These are phyloP conservation scores for Hypomyces rosellus DNA, from an alignment of 2,329 filamentous ascomycete species.

Conservation along the genomic window DNA sequence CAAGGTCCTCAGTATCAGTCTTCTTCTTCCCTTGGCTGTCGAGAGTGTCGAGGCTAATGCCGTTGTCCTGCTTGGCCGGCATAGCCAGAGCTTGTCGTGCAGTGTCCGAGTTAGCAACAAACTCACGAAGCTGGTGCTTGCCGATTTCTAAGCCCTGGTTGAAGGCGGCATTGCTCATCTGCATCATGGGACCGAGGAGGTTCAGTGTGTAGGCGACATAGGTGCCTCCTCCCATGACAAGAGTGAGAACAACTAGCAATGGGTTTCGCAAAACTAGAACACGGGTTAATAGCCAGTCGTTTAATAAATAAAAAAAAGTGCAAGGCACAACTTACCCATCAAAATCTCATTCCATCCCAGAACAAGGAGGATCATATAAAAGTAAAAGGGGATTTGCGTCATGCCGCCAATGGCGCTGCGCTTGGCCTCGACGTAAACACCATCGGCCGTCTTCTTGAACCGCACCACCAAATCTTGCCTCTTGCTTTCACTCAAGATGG, in stretches of 20 bases:
- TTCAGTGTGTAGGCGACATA: constrained; percentile 94
- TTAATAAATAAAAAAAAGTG: not conserved
- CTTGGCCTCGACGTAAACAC: constrained; percentile 97
- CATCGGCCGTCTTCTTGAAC: constrained; percentile 98
- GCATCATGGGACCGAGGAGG: constrained; percentile 89
- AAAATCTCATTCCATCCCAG: constrained; percentile 99
- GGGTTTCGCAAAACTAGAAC: constrained; percentile 81
- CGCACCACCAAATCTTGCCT: constrained; percentile 84
- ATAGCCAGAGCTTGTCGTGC: constrained; percentile 79
- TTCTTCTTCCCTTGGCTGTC: constrained; percentile 53
- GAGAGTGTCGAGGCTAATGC: constrained; percentile 54
- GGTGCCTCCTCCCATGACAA: constrained; percentile 66
- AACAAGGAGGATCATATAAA: constrained; percentile 81
- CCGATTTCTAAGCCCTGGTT: constrained; percentile 83
- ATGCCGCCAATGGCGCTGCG: constrained; percentile 92
- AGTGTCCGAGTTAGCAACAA: constrained; percentile 80
- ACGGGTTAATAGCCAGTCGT: not conserved
- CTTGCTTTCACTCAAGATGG: constrained; percentile 83
- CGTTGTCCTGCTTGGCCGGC: constrained; percentile 43
- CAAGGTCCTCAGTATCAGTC: constrained; percentile 47
- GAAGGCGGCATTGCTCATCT: constrained; percentile 87
- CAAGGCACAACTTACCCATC: constrained; percentile 58
- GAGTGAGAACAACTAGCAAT: constrained; percentile 81
- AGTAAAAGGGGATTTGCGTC: constrained; percentile 88
- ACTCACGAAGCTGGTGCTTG: constrained; percentile 85